Base-by-base conservation (phyloP, 2,329 filamentous ascomycete species). In the Cordyceps pruinosa region DNA sequence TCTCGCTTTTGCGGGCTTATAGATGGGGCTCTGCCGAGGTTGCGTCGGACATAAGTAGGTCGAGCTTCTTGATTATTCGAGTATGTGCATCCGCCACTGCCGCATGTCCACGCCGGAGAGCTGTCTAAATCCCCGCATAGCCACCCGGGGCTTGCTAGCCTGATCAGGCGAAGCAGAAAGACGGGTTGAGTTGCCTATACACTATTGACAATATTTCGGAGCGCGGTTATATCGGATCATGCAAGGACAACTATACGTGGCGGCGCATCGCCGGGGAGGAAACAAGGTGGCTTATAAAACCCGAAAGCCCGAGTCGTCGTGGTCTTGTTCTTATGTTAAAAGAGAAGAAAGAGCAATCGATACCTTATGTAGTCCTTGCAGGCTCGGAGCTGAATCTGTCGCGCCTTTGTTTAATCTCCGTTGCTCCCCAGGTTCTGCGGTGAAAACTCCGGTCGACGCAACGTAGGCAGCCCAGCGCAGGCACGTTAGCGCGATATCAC, bases 11-110 rank as follows among this genome's bases (percentile, higher is more conserved):
- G 28, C 56, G 56, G 49, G 34, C 25, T 48, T 52, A 53, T 7
- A 48, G 42, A 53, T 30, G 56, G 49, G 49, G 23, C 26, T 57
- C 45, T 53, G 56, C 56, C 56, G 56, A 58, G 56, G 56, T 54
- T 48, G 41, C 28, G 42, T 42, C 56, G 34, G 34, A 53, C 28
- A n/a, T n/a, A n/a, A n/a, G 30, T 39, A 28, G 39, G 23, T 32
- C 25, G 13, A 50, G 55, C 47, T 51, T 35, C 30, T n/a, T n/a
- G n/a, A n/a, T n/a, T 35, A 45, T 41, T 34, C n/a, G n/a, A 47
- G 45, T 12, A 34, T 9, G 45, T 47, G 30, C 25, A 45, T 4
- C 42, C 42, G 25, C 12, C n/a, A 12, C 26, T 26, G 8, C 13
- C 28, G 25, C 25, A n/a, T n/a, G n/a, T 46, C 25, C 44, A 46